Conservation (phyloP, 163 green algal species). For the Scenedesmus sp. region DNA sequence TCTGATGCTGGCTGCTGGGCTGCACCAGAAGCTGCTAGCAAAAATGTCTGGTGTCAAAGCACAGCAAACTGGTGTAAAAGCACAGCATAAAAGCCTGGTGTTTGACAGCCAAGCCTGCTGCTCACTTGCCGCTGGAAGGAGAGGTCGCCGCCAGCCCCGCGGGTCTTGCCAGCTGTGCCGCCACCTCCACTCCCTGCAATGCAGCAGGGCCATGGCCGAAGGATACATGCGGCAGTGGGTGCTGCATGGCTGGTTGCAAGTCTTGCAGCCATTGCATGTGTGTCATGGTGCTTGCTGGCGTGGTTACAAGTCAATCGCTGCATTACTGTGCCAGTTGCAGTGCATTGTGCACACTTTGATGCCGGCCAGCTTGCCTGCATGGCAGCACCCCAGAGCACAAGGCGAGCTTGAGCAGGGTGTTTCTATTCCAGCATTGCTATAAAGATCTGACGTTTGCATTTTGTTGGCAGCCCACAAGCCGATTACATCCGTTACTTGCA, state of each 20-base stretch:
- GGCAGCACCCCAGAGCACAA: no score
- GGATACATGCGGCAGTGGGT: background rate
- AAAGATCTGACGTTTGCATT: no score
- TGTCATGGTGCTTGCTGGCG: background rate
- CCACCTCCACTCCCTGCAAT: slow-evolving; percentile 36
- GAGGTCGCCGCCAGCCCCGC: background rate
- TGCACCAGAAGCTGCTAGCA: no score
- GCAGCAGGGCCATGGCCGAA: background rate
- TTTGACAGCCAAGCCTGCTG: background rate
- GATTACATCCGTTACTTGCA: no score
- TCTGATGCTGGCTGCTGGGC: no score
- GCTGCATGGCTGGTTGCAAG: background rate
- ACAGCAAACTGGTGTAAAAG: background rate
- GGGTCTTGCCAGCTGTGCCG: slow-evolving; percentile 37
- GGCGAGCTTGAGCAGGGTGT: no score
- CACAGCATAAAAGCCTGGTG: background rate
- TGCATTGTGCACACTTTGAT: no score
- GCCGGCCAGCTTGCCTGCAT: no score
- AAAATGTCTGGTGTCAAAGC: no score
- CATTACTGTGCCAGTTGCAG: no score
- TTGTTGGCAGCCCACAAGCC: no score
- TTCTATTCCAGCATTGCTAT: no score
- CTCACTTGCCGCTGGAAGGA: slow-evolving; percentile 43
- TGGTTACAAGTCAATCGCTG: background rate
- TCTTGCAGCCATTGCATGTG: background rate